Percentiles rank a stretch among this genome's conserved stretches.
phyloP scores from a whole-genome alignment of 495 filamentous ascomycete genomes.

The Lineolata rhizophorae region DNA sequence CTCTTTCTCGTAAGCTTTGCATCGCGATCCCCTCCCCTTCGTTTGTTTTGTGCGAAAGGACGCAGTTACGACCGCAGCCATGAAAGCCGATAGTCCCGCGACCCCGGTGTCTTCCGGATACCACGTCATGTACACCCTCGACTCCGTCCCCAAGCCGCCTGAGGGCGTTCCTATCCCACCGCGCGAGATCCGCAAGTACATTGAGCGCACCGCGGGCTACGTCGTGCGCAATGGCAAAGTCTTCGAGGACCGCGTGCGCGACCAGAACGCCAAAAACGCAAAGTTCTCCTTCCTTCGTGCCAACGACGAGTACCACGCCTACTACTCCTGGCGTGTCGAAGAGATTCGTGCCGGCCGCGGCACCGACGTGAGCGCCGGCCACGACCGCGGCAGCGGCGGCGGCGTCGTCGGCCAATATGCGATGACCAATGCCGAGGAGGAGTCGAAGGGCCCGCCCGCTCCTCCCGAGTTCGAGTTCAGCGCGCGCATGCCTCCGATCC shows the following conservation, averaged over 20 bases:
- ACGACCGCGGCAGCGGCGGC: constrained; percentile 39
- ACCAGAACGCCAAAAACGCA: constrained; percentile 66
- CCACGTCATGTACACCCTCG: no score
- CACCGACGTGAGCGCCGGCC: constrained; percentile 57
- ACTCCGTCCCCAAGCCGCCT: constrained; percentile 44
- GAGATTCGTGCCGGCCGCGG: constrained; percentile 73
- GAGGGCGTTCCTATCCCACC: constrained; percentile 70
- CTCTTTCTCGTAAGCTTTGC: no score
- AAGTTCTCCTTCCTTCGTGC: constrained; percentile 75
- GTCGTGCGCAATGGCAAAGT: constrained; percentile 62
- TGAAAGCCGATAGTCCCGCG: no score
- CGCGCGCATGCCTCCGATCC: constrained; percentile 93
- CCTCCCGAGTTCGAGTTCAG: constrained; percentile 89
- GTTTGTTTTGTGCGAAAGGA: no score
- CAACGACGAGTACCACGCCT: constrained; percentile 70
- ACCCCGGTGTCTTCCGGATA: no score
- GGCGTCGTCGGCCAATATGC: no score
- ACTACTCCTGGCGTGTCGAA: constrained; percentile 72
- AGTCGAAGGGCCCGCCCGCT: constrained; percentile 61
- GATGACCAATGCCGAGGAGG: constrained; percentile 32
- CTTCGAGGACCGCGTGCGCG: constrained; percentile 69
- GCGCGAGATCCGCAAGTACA: constrained; percentile 54
- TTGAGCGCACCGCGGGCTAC: constrained; percentile 94
- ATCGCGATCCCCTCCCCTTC: no score
- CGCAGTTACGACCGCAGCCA: no score